Evolutionary conservation across 78 protist species (phyloP), one percentile per base, ranked within the genome.

Genomic region (Bodo saltans): DNA sequence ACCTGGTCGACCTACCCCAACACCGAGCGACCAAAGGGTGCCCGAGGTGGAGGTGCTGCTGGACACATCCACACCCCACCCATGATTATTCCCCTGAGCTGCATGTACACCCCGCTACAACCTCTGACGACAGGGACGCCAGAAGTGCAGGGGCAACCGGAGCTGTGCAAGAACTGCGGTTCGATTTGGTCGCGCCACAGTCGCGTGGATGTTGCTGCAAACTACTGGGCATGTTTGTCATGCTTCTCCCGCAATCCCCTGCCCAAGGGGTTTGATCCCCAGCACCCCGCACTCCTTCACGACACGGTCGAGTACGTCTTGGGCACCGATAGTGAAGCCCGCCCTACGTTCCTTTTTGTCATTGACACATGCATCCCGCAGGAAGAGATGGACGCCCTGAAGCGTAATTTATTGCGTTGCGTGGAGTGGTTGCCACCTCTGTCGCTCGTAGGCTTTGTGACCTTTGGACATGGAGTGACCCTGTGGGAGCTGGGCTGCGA

Each of bases 271-370:
- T 95, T 95, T 69, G 53, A 38, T 17, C 69, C 72, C 34, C 76
- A 94, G 40, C 98, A 97, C 26, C 88, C 96, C 27, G 99, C 97
- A 87, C 90, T 97, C 70, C 40, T 88, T 26, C 95, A 93, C 87
- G 38, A 91, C 27, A 93, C 95, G 29, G 80, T 94, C 52, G 97
- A 94, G 83, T 94, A 94, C 75, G 76, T 78, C 37, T 89, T 93
- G 68, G 42, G 30, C 42, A 0, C 84, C 27, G 52, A 68, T 35
- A 37, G 78, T 17, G 84, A 41, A 23, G 89, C 89, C 70, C 97
- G 98, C 35, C 88, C 88, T 4, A 68, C 90, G 69, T 93, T 94
- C 79, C 68, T 97, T 23, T 91, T 88, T 71, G 93, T 96, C 30
- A 90, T 97, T 1, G 99, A 97, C 89, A 88, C 92, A 39, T 73